phyloP scores from a whole-genome alignment of 31 red algal genomes.

The Odonthalia washingtoniensis region DNA sequence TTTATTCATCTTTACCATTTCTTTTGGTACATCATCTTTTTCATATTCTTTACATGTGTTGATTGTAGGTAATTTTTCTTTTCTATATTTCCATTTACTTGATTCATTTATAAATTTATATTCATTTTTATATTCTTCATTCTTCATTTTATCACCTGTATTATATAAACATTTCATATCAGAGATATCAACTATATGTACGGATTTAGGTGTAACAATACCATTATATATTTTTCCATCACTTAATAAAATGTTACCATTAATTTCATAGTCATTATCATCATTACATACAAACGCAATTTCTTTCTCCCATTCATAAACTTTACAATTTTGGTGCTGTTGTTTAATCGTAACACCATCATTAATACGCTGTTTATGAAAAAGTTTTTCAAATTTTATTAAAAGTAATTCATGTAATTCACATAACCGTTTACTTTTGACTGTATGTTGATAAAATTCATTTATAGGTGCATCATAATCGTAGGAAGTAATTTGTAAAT shows the following conservation, averaged over 20 bases:
- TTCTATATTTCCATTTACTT: constrained; percentile 8
- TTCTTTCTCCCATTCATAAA: constrained; percentile 41
- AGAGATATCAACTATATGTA: constrained; percentile 38
- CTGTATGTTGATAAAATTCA: constrained; percentile 67
- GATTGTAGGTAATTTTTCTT: constrained; percentile 28
- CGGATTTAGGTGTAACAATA: constrained; percentile 25
- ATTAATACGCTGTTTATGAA: constrained; percentile 7
- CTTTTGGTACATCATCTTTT: constrained; percentile 28
- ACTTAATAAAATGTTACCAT: background rate
- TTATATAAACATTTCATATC: constrained; percentile 41
- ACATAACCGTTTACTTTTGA: constrained; percentile 60
- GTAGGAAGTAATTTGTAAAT: constrained; percentile 86
- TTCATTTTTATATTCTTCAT: background rate
- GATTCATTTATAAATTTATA: background rate
- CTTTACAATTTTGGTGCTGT: too few species aligned
- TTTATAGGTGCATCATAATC: constrained; percentile 94
- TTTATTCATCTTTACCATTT: constrained; percentile 53
- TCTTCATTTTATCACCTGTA: constrained; percentile 31
- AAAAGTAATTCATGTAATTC: constrained; percentile 51
- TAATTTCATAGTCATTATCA: background rate
- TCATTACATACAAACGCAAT: constrained; percentile 81
- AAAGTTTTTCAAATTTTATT: constrained; percentile 11
- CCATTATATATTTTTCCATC: constrained; percentile 2
- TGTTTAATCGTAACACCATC: constrained; percentile 11
- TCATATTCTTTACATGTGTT: constrained; percentile 7